phyloP scores from a whole-genome alignment of 2,329 filamentous ascomycete genomes.

The Aotearoamyces nothofagi region DNA sequence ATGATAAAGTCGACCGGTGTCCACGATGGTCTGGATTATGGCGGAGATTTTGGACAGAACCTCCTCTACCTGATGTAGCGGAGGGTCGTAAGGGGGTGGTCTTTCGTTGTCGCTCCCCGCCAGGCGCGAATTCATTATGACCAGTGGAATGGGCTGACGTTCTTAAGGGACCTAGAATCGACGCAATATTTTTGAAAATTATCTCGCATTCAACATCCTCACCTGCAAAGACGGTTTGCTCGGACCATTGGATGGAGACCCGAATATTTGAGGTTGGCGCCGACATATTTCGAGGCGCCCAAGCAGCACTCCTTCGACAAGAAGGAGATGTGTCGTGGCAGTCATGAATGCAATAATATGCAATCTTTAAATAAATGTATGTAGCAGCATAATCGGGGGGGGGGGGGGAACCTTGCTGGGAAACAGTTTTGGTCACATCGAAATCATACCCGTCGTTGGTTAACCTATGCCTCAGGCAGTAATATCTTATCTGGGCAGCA shows the following conservation, averaged over 20 bases:
- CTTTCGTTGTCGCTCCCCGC: conserved; percentile 15
- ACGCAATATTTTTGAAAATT: conserved; percentile 74
- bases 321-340: conserved; percentile 15
- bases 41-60: conserved; percentile 31
- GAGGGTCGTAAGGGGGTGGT: conserved; percentile 12
- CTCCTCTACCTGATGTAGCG: conserved; percentile 17
- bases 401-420: no score
- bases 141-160: conserved; percentile 11
- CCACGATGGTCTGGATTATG: conserved; percentile 29
- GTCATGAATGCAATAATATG: conserved; percentile 22
- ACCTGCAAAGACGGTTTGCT: conserved; percentile 88
- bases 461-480: no score
- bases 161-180: conserved; percentile 9
- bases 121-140: conserved; percentile 12
- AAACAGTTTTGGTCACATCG: no score
- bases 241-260: conserved; percentile 90
- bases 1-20: conserved; percentile 53
- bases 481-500: no score
- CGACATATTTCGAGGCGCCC: conserved; percentile 15
- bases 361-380: no score
- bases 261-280: conserved; percentile 60
- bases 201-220: conserved; percentile 93
- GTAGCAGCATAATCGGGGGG: no score
- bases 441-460: no score
- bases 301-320: conserved; percentile 13